phyloP scores from a whole-genome alignment of 148 eudicot genomes.

The Chenopodium quinoa region DNA sequence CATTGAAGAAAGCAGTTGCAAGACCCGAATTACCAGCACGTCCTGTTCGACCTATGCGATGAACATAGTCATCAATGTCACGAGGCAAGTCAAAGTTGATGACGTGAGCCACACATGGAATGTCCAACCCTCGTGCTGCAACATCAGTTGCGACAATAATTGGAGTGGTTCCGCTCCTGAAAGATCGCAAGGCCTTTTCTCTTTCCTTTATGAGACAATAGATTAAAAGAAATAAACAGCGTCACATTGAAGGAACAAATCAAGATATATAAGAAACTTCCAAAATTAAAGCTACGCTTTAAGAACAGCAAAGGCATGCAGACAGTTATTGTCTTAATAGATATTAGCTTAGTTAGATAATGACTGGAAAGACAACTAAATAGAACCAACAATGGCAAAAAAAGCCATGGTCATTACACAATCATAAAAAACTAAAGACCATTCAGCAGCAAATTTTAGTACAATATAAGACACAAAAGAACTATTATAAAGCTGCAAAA shows the following conservation, averaged over 20 bases:
- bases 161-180: slow-evolving; percentile 65
- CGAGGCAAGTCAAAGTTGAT: slow-evolving; percentile 70
- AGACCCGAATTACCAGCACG: slow-evolving; percentile 74
- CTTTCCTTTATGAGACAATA: slow-evolving; percentile 45
- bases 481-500: not conserved
- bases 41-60: slow-evolving; percentile 75
- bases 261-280: not conserved
- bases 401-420: not conserved
- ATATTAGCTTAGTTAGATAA: not conserved
- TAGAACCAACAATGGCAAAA: not conserved
- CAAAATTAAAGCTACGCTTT: not conserved
- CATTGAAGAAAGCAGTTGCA: slow-evolving; percentile 73
- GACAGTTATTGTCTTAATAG: not conserved
- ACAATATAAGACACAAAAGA: not conserved
- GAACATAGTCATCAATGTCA: slow-evolving; percentile 68
- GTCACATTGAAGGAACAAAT: not conserved
- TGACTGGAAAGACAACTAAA: not conserved
- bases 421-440: not conserved
- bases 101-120: slow-evolving; percentile 72
- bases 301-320: not conserved
- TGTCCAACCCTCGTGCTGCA: slow-evolving; percentile 71
- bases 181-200: slow-evolving; percentile 60
- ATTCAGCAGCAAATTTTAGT: not conserved
- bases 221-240: not conserved
- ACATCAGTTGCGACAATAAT: slow-evolving; percentile 83